Base-by-base conservation (phyloP, 768 basidiomycete genomes). In the Hericium rajendrae region DNA sequence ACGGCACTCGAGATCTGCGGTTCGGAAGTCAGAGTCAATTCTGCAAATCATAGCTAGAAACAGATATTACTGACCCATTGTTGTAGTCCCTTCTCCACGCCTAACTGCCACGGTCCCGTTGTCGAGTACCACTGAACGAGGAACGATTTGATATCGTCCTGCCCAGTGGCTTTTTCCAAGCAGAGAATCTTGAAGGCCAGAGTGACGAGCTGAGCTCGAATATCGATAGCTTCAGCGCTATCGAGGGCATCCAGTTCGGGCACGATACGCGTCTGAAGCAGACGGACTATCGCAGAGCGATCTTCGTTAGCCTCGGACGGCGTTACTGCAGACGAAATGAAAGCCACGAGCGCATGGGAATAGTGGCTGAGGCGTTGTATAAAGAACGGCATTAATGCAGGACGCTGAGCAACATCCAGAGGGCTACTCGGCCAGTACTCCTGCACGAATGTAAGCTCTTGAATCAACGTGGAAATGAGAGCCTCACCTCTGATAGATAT, bases 221-320 rank as follows among this genome's bases (percentile, higher is more conserved):
- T 69, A 20, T 78, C 77, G 58, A 53, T 41, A 1, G 66, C 61
- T 38, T 65, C 66, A 26, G 64, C 59, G 38, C 63, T 65, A n/a
- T 62, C 58, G 50, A 85, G 64, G 3, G 67, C 66, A 15, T 76
- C 73, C 1, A 79, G 67, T 60, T 81, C 80, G 4, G 78, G 78
- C 4, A 85, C 68, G 20, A 81, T 70, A 32, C 76, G 74, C 15
- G 69, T 76, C 40, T 77, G 72, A 10, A 83, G 59, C 6, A 79
- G 24, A 4, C 63, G 58, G 9, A 76, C 65, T 15, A 78, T 67
- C 38, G 69, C 61, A 15, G 68, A 64, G 1, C 66, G 69, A 55
- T 76, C 69, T 11, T 46, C 55, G 1, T 56, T 53, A 6, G 59
- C 54, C 12, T 60, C 54, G 41, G 55, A 40, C 3, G 55, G 18